A percentile compares a stretch with the other conserved stretches of the same genome.
Conservation (phyloP, 2,329 filamentous ascomycete species). For the Penicillium sclerotigenum region DNA sequence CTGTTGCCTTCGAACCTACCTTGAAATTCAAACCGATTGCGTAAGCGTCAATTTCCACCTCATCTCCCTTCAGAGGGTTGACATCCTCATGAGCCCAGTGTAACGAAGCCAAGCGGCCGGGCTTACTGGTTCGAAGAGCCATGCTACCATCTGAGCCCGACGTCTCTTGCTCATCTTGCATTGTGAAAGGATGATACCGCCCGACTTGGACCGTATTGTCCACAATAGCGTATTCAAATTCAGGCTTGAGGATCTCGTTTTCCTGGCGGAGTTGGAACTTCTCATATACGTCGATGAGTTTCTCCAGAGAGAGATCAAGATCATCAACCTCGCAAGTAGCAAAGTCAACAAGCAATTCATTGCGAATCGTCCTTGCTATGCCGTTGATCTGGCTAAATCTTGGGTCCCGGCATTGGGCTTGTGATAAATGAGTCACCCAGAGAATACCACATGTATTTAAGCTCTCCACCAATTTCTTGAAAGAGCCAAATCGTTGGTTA, state of each 20-base stretch:
- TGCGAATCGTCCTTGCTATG: conserved; percentile 27
- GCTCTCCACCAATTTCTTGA: conserved; percentile 4
- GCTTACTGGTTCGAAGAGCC: conserved; percentile 15
- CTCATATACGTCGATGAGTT: conserved; percentile 14
- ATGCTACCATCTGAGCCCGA: background rate
- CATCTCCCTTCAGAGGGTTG: conserved; percentile 7
- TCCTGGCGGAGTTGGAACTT: conserved; percentile 8
- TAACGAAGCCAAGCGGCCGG: conserved; percentile 21
- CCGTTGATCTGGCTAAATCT: conserved; percentile 29
- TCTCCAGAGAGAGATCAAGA: background rate
- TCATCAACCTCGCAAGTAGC: conserved; percentile 25
- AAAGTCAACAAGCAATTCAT: conserved; percentile 27
- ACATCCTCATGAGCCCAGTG: conserved; percentile 16
- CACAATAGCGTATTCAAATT: conserved; percentile 20
- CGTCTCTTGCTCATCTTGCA: background rate
- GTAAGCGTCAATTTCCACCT: conserved; percentile 23
- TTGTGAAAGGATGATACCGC: conserved; percentile 8
- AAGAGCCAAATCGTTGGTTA: background rate
- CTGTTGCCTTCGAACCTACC: conserved; percentile 5
- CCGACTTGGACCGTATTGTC: conserved; percentile 12
- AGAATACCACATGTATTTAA: conserved; percentile 18
- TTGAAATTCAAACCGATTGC: conserved; percentile 28
- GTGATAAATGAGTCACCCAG: conserved; percentile 28
- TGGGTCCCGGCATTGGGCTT: conserved; percentile 29
- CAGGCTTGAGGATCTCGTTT: conserved; percentile 9